Conservation (phyloP, 371 early-diverging fungal genomes). For the Rhizopus sp. region DNA sequence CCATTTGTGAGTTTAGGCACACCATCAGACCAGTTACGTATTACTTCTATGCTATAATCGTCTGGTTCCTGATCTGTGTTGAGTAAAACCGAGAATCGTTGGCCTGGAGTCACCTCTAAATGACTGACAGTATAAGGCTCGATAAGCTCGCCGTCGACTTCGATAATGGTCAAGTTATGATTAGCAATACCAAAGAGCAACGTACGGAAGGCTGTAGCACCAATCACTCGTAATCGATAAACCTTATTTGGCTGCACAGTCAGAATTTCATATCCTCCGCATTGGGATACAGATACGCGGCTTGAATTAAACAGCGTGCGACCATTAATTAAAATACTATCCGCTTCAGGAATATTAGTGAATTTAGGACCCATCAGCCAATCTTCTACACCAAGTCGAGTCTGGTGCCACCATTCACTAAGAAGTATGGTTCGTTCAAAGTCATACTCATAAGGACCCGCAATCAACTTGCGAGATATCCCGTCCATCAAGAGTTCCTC, state of each 20-base stretch:
- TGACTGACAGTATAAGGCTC: conserved; percentile 30
- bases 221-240: conserved; percentile 45
- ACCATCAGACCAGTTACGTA: conserved; percentile 37
- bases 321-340: conserved; percentile 50
- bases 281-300: conserved; percentile 16
- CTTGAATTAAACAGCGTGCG: conserved; percentile 23
- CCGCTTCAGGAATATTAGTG: conserved; percentile 37
- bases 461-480: neutral
- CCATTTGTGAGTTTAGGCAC: conserved; percentile 36
- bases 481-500: neutral
- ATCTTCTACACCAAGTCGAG: conserved; percentile 28
- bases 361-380: conserved; percentile 37
- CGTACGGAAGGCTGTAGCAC: conserved; percentile 44
- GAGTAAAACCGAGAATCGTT: conserved; percentile 44
- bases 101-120: conserved; percentile 47
- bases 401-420: conserved; percentile 54
- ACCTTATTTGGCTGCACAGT: conserved; percentile 31
- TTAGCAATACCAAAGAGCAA: conserved; percentile 40
- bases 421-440: conserved; percentile 43
- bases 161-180: conserved; percentile 47
- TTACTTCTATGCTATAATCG: conserved; percentile 36
- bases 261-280: conserved; percentile 35
- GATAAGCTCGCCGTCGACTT: conserved; percentile 45
- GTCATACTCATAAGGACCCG: conserved; percentile 37
- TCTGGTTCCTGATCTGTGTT: conserved; percentile 21